A percentile compares a stretch with the other conserved stretches of the same genome.
These are phyloP conservation scores for Oxytropis ochrocephala DNA, from an alignment of 306 rosid genomes.

Conservation along the genomic window DNA sequence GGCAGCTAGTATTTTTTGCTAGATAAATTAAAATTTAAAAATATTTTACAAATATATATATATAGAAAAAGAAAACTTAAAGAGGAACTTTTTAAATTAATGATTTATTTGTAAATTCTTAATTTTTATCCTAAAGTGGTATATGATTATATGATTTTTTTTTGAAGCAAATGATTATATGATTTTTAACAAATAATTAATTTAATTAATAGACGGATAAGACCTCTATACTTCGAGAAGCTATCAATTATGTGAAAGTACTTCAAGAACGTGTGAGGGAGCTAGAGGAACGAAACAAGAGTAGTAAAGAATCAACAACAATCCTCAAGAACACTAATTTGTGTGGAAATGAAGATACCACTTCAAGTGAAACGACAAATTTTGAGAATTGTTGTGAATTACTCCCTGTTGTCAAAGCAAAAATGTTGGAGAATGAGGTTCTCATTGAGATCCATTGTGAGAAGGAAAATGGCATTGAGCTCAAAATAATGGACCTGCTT, in stretches of 20 bases:
- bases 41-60: no score
- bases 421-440: conserved; percentile 18
- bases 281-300: conserved; percentile 21
- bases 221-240: conserved; percentile 22
- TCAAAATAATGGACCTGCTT: conserved; percentile 11
- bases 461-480: conserved; percentile 19
- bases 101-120: no score
- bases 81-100: no score
- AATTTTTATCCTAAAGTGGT: neutral
- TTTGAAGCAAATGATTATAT: no score
- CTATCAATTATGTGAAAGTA: conserved; percentile 18
- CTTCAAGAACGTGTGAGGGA: conserved; percentile 20
- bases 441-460: conserved; percentile 24
- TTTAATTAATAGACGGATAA: conserved; percentile 19
- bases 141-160: neutral
- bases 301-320: neutral
- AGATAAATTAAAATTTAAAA: no score
- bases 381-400: neutral
- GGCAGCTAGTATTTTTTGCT: no score
- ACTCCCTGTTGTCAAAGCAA: conserved; percentile 23
- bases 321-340: neutral
- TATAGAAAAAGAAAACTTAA: no score
- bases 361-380: neutral
- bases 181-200: neutral
- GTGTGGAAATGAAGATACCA: neutral